Evolutionary conservation across 164 flowering plant species (phyloP).

Genomic region (Sextonia rubra): DNA sequence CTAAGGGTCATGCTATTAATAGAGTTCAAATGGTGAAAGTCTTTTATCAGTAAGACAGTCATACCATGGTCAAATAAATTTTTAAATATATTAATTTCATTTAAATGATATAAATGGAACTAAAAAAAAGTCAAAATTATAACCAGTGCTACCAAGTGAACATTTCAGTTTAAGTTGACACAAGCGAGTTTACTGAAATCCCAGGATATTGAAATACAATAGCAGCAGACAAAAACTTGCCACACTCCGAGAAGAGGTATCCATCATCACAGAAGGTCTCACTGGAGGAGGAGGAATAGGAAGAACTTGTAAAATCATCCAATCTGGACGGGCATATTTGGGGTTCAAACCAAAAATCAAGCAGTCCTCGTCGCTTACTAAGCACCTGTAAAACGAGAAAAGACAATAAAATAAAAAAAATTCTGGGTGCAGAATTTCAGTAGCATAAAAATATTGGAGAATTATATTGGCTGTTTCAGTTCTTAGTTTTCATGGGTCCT

Average conservation of each 20-base stretch:
- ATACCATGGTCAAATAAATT: too few relatives aligned
- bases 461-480: too few relatives aligned
- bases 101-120: too few relatives aligned
- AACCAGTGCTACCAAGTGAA: too few relatives aligned
- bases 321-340: constrained; percentile 95
- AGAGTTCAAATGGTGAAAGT: too few relatives aligned
- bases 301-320: constrained; percentile 99
- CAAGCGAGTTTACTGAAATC: neutral
- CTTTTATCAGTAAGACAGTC: too few relatives aligned
- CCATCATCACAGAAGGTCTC: constrained; percentile 99
- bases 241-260: constrained; percentile 97
- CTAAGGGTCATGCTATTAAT: too few relatives aligned
- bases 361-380: constrained; percentile 88
- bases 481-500: too few relatives aligned
- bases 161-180: too few relatives aligned
- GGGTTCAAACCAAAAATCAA: constrained; percentile 72
- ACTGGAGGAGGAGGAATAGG: constrained; percentile 99
- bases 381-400: constrained; percentile 56
- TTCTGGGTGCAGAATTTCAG: too few relatives aligned
- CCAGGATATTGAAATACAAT: neutral
- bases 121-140: neutral
- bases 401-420: neutral
- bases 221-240: constrained; percentile 29
- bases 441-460: too few relatives aligned
- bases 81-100: too few relatives aligned